A percentile compares a stretch with the other conserved stretches of the same genome.
Conservation (phyloP, 164 flowering plant species). For the Tetracentron sinense region DNA sequence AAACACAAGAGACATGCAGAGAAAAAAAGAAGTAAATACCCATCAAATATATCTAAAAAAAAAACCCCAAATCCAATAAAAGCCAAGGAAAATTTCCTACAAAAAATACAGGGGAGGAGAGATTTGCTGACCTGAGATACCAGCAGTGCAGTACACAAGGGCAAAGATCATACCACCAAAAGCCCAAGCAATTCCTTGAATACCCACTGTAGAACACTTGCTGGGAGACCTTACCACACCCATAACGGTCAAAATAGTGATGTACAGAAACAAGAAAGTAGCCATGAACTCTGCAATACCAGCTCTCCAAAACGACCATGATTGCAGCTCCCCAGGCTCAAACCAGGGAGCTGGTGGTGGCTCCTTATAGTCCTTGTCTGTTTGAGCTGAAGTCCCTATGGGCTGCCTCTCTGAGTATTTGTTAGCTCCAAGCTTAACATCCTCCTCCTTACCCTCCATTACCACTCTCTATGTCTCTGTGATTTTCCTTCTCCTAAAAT, state of each 20-base stretch:
- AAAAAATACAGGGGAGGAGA: not conserved
- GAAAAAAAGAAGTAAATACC: not conserved
- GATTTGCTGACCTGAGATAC: conserved; percentile 50
- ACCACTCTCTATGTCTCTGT: conserved; percentile 5
- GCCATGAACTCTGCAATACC: conserved; percentile 62
- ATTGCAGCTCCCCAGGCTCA: conserved; percentile 48
- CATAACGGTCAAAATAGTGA: conserved; percentile 58
- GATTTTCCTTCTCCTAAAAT: not conserved
- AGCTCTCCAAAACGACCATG: conserved; percentile 66
- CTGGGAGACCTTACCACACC: conserved; percentile 33
- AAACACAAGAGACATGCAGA: not conserved
- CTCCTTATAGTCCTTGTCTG: conserved; percentile 61
- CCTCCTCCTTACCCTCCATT: conserved; percentile 57
- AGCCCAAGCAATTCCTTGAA: conserved; percentile 70
- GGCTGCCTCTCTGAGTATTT: conserved; percentile 60
- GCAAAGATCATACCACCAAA: conserved; percentile 72
- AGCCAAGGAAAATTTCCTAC: not conserved
- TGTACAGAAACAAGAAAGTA: conserved; percentile 58
- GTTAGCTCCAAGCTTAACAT: conserved; percentile 60
- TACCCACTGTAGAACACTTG: conserved; percentile 55
- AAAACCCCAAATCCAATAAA: not conserved
- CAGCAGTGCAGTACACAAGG: conserved; percentile 68
- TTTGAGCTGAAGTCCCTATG: conserved; percentile 53
- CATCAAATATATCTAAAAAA: not conserved
- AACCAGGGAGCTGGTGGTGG: conserved; percentile 57